A percentile compares a stretch with the other conserved stretches of the same genome.
These are phyloP conservation scores for Auricularia sp. DNA, from an alignment of 768 basidiomycete species.

Conservation along the genomic window DNA sequence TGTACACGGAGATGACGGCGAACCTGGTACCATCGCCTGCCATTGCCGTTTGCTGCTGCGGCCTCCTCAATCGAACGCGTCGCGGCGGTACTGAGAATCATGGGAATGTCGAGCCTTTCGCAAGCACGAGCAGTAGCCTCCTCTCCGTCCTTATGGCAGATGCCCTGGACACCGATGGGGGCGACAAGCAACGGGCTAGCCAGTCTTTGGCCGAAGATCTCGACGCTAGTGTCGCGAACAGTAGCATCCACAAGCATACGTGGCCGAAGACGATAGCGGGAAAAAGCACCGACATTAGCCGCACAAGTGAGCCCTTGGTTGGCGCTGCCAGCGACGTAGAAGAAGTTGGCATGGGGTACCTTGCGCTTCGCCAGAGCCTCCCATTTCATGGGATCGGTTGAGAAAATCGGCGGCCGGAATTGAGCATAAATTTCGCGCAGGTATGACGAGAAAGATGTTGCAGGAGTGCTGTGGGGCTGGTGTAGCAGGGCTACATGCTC, in stretches of 20 bases:
- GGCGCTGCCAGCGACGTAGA: not conserved
- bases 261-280: slow-evolving; percentile 25
- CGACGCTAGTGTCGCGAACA: slow-evolving; percentile 30
- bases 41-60: slow-evolving; percentile 59
- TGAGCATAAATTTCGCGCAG: not conserved
- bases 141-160: slow-evolving; percentile 63
- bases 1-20: no score
- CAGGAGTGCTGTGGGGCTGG: no score
- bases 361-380: not conserved
- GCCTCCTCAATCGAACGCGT: slow-evolving; percentile 67
- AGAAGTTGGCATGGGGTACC: not conserved
- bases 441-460: not conserved
- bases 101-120: slow-evolving; percentile 50
- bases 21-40: slow-evolving; percentile 65
- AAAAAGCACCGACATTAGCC: not conserved
- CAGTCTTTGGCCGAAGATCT: slow-evolving; percentile 15
- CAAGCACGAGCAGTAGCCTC: slow-evolving; percentile 61
- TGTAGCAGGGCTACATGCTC: no score
- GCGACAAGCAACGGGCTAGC: slow-evolving; percentile 19
- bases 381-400: not conserved
- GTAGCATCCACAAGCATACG: slow-evolving; percentile 63
- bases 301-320: not conserved
- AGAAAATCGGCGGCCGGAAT: not conserved
- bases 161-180: slow-evolving; percentile 65
- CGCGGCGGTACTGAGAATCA: slow-evolving; percentile 68